A percentile compares a stretch with the other conserved stretches of the same genome.
phyloP scores from a whole-genome alignment of 179 eudicot genomes.

The Gypsophila paniculata region DNA sequence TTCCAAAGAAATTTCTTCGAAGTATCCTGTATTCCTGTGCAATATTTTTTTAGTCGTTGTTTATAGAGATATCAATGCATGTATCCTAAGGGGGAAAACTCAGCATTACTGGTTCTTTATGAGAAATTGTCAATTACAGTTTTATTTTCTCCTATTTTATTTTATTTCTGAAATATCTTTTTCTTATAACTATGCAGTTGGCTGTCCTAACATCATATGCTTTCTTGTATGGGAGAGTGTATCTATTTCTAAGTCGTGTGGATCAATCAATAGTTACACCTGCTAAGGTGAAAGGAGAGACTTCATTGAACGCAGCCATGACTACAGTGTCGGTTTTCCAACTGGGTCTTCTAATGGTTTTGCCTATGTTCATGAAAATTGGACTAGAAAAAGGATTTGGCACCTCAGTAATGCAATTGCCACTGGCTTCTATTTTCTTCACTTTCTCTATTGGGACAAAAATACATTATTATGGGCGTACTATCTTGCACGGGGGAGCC shows the following conservation, averaged over 20 bases:
- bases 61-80: too few species aligned
- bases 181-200: constrained; percentile 45
- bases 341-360: constrained; percentile 70
- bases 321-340: constrained; percentile 76
- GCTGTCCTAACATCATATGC: constrained; percentile 73
- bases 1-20: too few species aligned
- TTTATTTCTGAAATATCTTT: constrained; percentile 12
- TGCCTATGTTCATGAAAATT: constrained; percentile 49
- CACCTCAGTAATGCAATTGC: constrained; percentile 87
- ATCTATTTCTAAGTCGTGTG: constrained; percentile 42
- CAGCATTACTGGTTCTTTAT: not conserved
- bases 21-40: too few species aligned
- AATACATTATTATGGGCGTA: constrained; percentile 82
- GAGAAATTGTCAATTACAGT: not conserved
- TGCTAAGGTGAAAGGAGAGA: constrained; percentile 61
- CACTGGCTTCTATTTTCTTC: constrained; percentile 77
- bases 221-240: constrained; percentile 59
- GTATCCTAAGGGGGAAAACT: not conserved
- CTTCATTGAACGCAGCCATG: constrained; percentile 64
- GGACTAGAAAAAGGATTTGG: constrained; percentile 64
- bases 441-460: constrained; percentile 93
- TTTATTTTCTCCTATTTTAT: too few species aligned
- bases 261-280: constrained; percentile 56
- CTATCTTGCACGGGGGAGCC: constrained; percentile 92
- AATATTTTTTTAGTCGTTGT: too few species aligned